Evolutionary conservation across 176 grass and related monocot species (phyloP).

Genomic region (Bromus sterilis): DNA sequence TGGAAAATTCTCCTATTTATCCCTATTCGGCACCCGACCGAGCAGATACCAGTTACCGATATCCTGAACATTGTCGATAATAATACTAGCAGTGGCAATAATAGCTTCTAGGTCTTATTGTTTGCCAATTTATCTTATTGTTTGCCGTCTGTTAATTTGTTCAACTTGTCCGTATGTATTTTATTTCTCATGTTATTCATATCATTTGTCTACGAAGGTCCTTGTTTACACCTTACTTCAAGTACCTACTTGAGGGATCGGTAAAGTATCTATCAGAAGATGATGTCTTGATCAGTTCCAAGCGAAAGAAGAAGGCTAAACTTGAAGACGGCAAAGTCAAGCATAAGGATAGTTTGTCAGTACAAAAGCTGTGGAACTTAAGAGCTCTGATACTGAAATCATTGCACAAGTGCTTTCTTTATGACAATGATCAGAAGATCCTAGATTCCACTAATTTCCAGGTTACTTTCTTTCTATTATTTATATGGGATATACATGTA

Average conservation of each 20-base stretch:
- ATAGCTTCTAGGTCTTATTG: too few species aligned
- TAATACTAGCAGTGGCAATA: too few species aligned
- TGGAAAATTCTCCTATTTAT: too few species aligned
- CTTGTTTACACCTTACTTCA: constrained; percentile 95
- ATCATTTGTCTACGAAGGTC: constrained; percentile 49
- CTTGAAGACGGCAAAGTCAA: constrained; percentile 20
- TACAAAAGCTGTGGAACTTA: constrained; percentile 65
- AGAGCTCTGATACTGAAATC: constrained; percentile 72
- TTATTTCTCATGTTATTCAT: neutral
- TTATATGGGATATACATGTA: neutral
- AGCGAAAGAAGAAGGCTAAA: constrained; percentile 80
- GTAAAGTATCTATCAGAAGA: constrained; percentile 60
- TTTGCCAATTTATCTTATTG: too few species aligned
- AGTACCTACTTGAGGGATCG: constrained; percentile 73
- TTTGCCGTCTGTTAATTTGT: neutral
- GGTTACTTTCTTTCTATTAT: constrained; percentile 29
- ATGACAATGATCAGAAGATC: constrained; percentile 80
- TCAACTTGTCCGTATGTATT: neutral
- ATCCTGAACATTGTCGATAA: too few species aligned
- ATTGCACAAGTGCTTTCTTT: constrained; percentile 83
- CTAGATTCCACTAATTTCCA: constrained; percentile 68
- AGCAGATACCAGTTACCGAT: too few species aligned
- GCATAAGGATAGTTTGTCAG: constrained; percentile 43
- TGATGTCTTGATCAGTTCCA: constrained; percentile 27
- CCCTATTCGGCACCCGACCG: too few species aligned